Conservation (phyloP, 306 rosid genomes). For the peach (Prunus persica) region DNA sequence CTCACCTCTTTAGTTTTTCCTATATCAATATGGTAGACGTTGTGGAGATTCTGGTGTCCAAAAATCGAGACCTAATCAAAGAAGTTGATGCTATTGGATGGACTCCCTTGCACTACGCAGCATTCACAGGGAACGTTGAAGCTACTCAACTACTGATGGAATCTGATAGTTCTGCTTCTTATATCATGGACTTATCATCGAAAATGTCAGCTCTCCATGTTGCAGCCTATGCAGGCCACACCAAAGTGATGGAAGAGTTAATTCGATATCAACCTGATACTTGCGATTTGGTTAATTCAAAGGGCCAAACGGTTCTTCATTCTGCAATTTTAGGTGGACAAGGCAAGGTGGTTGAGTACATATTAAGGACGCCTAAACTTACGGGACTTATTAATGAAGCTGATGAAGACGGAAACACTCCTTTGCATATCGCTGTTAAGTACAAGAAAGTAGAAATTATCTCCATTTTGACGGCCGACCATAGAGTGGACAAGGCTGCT, state of each 20-base stretch:
- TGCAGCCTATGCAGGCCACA: not conserved
- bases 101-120: slow-evolving; percentile 23
- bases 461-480: not conserved
- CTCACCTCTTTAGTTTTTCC: too few relatives aligned
- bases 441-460: not conserved
- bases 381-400: not conserved
- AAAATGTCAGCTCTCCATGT: slow-evolving; percentile 19
- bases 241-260: not conserved
- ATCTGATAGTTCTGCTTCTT: not conserved
- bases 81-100: not conserved
- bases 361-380: not conserved
- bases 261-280: not conserved
- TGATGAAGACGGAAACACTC: slow-evolving; percentile 16
- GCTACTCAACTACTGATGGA: not conserved
- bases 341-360: not conserved
- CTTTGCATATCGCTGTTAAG: slow-evolving; percentile 2
- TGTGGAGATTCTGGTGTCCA: not conserved
- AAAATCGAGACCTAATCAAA: not conserved
- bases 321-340: not conserved
- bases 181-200: not conserved
- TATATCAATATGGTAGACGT: not conserved
- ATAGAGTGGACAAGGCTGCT: not conserved
- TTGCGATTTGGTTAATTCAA: not conserved
- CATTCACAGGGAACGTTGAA: not conserved
- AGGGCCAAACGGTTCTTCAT: slow-evolving; percentile 9